Evolutionary conservation across 108 stramenopile genomes (phyloP).

Genomic region (Pelagomonas calceolata): DNA sequence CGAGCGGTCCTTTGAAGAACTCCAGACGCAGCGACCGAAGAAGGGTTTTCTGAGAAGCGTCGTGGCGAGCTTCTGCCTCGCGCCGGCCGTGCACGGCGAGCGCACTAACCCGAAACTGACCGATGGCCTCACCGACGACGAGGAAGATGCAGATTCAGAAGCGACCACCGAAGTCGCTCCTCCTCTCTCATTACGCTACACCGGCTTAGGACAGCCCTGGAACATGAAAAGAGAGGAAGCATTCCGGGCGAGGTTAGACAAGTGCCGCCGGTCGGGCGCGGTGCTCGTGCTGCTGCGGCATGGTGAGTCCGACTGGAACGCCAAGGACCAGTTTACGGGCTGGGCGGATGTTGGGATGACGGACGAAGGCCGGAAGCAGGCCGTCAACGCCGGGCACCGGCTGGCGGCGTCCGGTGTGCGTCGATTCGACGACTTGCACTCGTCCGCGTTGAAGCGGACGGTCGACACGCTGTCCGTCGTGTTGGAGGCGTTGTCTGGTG

Average conservation of each 20-base stretch:
- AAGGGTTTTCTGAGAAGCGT: too few species aligned
- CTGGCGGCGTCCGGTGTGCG: background rate
- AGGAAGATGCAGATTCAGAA: too few species aligned
- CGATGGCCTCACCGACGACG: too few species aligned
- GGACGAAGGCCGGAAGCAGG: slow-evolving; percentile 22
- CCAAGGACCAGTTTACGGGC: slow-evolving; percentile 48
- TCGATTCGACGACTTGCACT: background rate
- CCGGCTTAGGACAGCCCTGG: too few species aligned
- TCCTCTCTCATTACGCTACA: too few species aligned
- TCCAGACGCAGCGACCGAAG: too few species aligned
- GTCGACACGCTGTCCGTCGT: background rate
- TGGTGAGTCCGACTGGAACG: slow-evolving; percentile 56
- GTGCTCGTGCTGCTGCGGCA: slow-evolving; percentile 45
- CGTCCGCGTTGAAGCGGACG: background rate
- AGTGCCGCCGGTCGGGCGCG: too few species aligned
- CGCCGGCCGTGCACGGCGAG: background rate
- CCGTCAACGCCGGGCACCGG: background rate
- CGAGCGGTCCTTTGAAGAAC: too few species aligned
- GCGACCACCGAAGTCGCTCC: too few species aligned
- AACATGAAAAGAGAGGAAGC: too few species aligned
- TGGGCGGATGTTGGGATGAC: slow-evolving; percentile 69
- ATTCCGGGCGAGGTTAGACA: too few species aligned
- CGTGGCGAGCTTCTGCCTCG: background rate
- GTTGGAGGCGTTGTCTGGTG: background rate
- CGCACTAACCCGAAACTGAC: too few species aligned